Percentiles rank a stretch among this genome's conserved stretches.
phyloP scores from a whole-genome alignment of 2,329 filamentous ascomycete species.

The Aspergillus fischeri region DNA sequence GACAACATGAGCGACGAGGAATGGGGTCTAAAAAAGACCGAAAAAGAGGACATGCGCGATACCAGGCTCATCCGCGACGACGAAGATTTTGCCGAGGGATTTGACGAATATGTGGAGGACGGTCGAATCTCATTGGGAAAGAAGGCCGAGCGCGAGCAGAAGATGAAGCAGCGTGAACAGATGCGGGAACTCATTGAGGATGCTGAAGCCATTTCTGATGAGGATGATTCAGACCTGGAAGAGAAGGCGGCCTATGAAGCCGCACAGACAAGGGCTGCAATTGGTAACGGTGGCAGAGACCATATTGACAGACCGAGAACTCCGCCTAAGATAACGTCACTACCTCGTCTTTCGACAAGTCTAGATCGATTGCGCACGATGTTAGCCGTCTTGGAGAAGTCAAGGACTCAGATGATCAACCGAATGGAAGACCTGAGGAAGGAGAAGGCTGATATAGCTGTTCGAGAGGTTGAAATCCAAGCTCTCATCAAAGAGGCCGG shows the following conservation, averaged over 20 bases:
- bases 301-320: conserved; percentile 46
- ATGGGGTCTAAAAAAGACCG: conserved; percentile 43
- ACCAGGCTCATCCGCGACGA: conserved; percentile 78
- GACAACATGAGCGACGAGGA: conserved; percentile 39
- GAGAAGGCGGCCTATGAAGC: conserved; percentile 77
- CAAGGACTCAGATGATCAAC: conserved; percentile 57
- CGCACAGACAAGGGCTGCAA: conserved; percentile 80
- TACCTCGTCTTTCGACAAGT: conserved; percentile 69
- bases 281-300: conserved; percentile 50
- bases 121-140: conserved; percentile 72
- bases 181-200: conserved; percentile 81
- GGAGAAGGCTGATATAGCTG: conserved; percentile 65
- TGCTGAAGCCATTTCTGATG: conserved; percentile 64
- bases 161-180: conserved; percentile 63
- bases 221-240: conserved; percentile 61
- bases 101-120: conserved; percentile 86
- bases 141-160: conserved; percentile 70
- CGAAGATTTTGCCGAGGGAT: conserved; percentile 89
- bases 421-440: conserved; percentile 63
- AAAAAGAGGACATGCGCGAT: conserved; percentile 63
- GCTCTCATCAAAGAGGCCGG: conserved; percentile 75
- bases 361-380: conserved; percentile 60
- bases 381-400: conserved; percentile 60
- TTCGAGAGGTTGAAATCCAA: conserved; percentile 76
- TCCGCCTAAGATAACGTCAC: conserved; percentile 69